Base-by-base conservation (phyloP, 352 stramenopile species). In the Hyaloperonospora brassicae region DNA sequence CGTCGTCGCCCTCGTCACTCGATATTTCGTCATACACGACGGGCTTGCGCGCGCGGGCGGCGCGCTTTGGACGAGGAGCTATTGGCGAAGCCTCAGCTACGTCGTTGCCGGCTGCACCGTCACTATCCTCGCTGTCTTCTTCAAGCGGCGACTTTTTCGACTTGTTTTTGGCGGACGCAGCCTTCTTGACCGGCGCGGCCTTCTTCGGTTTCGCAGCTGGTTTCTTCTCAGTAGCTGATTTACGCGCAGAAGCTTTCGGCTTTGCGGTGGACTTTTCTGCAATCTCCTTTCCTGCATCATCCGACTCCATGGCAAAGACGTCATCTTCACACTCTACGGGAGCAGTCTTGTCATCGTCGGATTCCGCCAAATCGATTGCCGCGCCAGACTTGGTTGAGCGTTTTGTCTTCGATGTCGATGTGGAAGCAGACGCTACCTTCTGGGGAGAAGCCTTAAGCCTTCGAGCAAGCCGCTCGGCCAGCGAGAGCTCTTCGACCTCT, bases 401-500 rank as follows among this genome's bases (percentile, higher is more conserved):
- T 27, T 61, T 61, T 3, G 50, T 25, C 38, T 48, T 72, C 6
- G 44, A 25, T 17, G 66, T 38, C 24, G 52, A 49, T 13, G 64
- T 50, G 25, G 62, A 44, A 12, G 54, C 50, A 21, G 55, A 52
- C 22, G 47, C 50, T 47, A 79, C 82, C 30, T 73, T 76, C 55
- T 64, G 35, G 1, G 73, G 68, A 1, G 64, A 81, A 25, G 64
- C 67, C 40, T 85, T 67, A 0, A 72, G 62, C 52, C 70, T 72
- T 34, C 74, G 59, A 49, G 83, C 75, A 48, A 92, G 64, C 8
- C 82, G 66, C 47, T 94, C 74, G 1, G 79, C 77, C 13, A 93
- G 53, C 2, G 82, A 91, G 17, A 92, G 63, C 10, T 89, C 75
- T 31, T 90, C 80, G 0, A 88, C 45, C 24, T 92, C 81, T 22